Evolutionary conservation across 176 grass and related monocot genomes (phyloP), one percentile per base, ranked within the genome.

Genomic region (Microstegium vimineum): DNA sequence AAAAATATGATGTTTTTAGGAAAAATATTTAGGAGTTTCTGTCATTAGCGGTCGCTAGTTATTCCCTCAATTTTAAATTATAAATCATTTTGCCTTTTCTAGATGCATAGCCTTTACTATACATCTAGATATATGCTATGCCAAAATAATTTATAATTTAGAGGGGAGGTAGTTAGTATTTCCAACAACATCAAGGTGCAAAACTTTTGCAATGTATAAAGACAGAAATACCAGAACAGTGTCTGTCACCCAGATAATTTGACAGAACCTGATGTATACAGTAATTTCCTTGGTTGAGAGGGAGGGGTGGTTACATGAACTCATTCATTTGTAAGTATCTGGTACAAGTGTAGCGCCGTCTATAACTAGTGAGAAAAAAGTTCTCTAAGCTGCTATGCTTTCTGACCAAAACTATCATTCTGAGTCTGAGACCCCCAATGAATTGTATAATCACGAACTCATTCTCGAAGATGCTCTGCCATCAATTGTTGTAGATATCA

Each of bases 361-460:
- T 23, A 23, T 11, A 25, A 12, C 56, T 25, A 59, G 22, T 11
- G 22, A 52, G 5, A 23, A 23, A n/a, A 59, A 11, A n/a, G 22
- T 23, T 57, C 9, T 59, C n/a, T 3, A 25, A 59, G 56, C 56
- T 59, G 9, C 56, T 80, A 36, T 70, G 41, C n/a, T 62, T 46
- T 59, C 13, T 26, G 67, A 68, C n/a, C 38, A 62, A 82, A 73
- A 85, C 66, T 51, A 67, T 35, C 63, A 38, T 52, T 23, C 62
- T 38, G 54, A 61, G 32, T 9, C 62, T 59, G 52, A 41, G 7
- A 10, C n/a, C 33, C 33, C 12, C 3, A 59, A 57, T 57, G 22
- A 57, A 57, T 10, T 59, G 56, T 59, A 25, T 1, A 59, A 0
- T 59, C 56, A 4, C 3, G 9, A 25, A 59, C 56, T 12, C 56